These are phyloP conservation scores for Nigrospora osmanthi DNA, from an alignment of 2,329 filamentous ascomycete species.

Conservation along the genomic window DNA sequence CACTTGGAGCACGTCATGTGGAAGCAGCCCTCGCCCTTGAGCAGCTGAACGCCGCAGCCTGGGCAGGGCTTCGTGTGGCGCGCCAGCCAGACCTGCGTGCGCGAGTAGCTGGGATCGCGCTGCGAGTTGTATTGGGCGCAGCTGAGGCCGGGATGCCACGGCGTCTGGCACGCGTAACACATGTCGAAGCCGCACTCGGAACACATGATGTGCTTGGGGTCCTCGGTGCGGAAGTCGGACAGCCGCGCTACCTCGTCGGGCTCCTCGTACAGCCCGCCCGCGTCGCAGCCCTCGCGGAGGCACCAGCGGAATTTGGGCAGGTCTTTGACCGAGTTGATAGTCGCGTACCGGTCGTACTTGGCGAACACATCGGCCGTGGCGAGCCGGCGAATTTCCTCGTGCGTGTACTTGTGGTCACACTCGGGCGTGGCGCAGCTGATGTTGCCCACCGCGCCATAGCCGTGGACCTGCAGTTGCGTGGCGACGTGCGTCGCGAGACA, in stretches of 20 bases:
- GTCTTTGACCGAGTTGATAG: constrained; percentile 4
- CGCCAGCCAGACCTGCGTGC: constrained; percentile 11
- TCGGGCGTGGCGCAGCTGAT: constrained; percentile 6
- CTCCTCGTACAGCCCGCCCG: constrained; percentile 13
- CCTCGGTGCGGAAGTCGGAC: not conserved
- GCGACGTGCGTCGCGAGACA: constrained; percentile 6
- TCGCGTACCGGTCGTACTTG: constrained; percentile 7
- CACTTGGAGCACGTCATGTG: constrained; percentile 9
- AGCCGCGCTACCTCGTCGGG: not conserved
- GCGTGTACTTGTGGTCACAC: constrained; percentile 4
- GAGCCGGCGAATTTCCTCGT: constrained; percentile 6
- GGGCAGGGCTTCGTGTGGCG: constrained; percentile 16
- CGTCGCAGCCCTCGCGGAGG: constrained; percentile 11
- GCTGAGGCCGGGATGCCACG: constrained; percentile 15
- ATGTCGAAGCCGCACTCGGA: constrained; percentile 14
- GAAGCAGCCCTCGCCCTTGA: constrained; percentile 11
- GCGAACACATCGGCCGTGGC: constrained; percentile 3
- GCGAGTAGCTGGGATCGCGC: not conserved
- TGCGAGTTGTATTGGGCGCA: constrained; percentile 11
- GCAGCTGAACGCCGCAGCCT: constrained; percentile 12
- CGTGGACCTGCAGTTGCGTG: constrained; percentile 29
- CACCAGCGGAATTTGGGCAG: constrained; percentile 14
- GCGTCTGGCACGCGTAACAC: constrained; percentile 16
- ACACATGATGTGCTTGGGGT: constrained; percentile 12
- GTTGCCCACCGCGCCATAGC: constrained; percentile 23